phyloP scores from a whole-genome alignment of 1,139 yeast genomes.

The Pichia sp. region DNA sequence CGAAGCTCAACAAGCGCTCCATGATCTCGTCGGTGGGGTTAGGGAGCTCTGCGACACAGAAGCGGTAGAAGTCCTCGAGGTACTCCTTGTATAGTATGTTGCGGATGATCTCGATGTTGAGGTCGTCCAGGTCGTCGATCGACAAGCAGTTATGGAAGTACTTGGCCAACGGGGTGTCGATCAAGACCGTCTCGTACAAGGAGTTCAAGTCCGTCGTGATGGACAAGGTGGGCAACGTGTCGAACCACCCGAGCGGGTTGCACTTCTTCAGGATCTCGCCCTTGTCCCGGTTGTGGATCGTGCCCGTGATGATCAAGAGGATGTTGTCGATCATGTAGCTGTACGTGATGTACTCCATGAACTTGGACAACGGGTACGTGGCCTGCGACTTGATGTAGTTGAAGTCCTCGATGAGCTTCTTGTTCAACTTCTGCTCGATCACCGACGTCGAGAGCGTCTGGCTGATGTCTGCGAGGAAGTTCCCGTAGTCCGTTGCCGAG shows the following conservation, averaged over 20 bases:
- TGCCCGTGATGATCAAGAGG: slow-evolving; percentile 92
- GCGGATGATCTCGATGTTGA: slow-evolving; percentile 91
- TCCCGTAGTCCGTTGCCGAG: slow-evolving; percentile 94
- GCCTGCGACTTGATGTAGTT: slow-evolving; percentile 82
- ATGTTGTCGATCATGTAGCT: slow-evolving; percentile 99
- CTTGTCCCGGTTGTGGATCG: slow-evolving; percentile 90
- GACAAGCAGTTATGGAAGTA: slow-evolving; percentile 87
- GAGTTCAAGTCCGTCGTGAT: slow-evolving; percentile 94
- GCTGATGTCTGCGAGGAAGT: slow-evolving; percentile 76
- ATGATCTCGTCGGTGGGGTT: slow-evolving; percentile 80
- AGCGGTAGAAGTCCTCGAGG: slow-evolving; percentile 77
- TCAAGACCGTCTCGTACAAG: slow-evolving; percentile 86
- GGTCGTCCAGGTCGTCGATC: slow-evolving; percentile 93
- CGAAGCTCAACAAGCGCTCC: slow-evolving; percentile 74
- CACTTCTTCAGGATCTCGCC: slow-evolving; percentile 82
- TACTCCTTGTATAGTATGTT: slow-evolving; percentile 90
- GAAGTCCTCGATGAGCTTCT: slow-evolving; percentile 76
- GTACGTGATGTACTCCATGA: slow-evolving; percentile 86
- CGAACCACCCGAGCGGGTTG: slow-evolving; percentile 98
- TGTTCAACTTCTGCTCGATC: slow-evolving; percentile 74
- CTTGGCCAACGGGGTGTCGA: slow-evolving; percentile 96
- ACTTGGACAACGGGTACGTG: slow-evolving; percentile 70
- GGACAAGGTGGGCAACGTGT: slow-evolving; percentile 89
- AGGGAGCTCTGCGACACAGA: slow-evolving; percentile 55
- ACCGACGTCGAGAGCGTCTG: slow-evolving; percentile 78